Percentiles rank a stretch among this genome's conserved stretches.
Evolutionary conservation across 1,139 yeast species (phyloP).

Genomic region (Debaryomycetaceae sp.): DNA sequence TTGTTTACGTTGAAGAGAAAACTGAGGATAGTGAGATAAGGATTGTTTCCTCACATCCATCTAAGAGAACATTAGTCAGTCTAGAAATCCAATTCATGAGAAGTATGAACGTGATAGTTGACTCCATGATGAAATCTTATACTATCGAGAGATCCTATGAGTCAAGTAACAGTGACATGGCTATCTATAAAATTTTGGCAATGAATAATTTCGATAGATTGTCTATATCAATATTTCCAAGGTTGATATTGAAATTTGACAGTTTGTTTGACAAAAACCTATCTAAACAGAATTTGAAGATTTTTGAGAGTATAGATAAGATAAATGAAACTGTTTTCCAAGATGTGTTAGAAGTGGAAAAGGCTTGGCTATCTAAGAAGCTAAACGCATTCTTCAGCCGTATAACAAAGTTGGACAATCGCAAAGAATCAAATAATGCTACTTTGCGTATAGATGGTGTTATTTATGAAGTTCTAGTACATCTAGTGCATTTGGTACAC

Average conservation of each 20-base stretch:
- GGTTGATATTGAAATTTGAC: slow-evolving; percentile 34
- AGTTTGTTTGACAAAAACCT: slow-evolving; percentile 33
- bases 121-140: slow-evolving; percentile 43
- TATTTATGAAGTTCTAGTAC: slow-evolving; percentile 37
- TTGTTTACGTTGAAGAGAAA: slow-evolving; percentile 23
- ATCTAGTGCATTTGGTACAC: slow-evolving; percentile 42
- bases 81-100: slow-evolving; percentile 49
- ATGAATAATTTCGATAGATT: slow-evolving; percentile 46
- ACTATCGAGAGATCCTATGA: slow-evolving; percentile 27
- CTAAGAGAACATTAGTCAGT: slow-evolving; percentile 40
- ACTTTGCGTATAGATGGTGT: slow-evolving; percentile 36
- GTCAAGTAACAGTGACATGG: slow-evolving; percentile 19
- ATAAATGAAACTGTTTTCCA: slow-evolving; percentile 42
- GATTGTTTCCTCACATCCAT: slow-evolving; percentile 36
- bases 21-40: slow-evolving; percentile 18
- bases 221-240: slow-evolving; percentile 32
- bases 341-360: slow-evolving; percentile 40
- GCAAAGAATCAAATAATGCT: background rate
- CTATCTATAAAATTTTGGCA: slow-evolving; percentile 39
- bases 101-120: slow-evolving; percentile 40
- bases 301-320: slow-evolving; percentile 44
- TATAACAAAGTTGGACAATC: slow-evolving; percentile 6
- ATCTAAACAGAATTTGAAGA: slow-evolving; percentile 37
- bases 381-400: slow-evolving; percentile 27
- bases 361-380: slow-evolving; percentile 29